A percentile compares a stretch with the other conserved stretches of the same genome.
These are phyloP conservation scores for Dactylonectria macrodidyma DNA, from an alignment of 2,329 filamentous ascomycete genomes.

Conservation along the genomic window DNA sequence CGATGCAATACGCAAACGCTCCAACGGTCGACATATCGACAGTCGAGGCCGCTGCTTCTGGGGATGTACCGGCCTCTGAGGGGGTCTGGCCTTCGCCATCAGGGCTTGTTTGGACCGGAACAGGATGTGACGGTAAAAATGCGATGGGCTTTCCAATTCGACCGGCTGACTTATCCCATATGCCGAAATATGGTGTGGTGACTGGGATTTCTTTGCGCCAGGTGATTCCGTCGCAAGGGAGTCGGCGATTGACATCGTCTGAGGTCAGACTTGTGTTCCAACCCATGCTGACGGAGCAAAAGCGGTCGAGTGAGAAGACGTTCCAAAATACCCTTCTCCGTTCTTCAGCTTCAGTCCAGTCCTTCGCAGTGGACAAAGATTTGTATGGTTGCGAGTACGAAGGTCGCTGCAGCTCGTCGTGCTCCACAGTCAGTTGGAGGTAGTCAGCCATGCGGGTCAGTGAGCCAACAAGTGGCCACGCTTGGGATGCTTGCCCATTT, in stretches of 20 bases:
- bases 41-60: constrained; percentile 12
- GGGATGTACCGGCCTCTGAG: constrained; percentile 31
- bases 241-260: constrained; percentile 53
- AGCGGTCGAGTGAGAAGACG: constrained; percentile 55
- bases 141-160: constrained; percentile 53
- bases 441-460: constrained; percentile 48
- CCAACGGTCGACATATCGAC: constrained; percentile 57
- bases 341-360: constrained; percentile 50
- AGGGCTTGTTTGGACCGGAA: constrained; percentile 8
- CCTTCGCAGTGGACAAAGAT: constrained; percentile 47
- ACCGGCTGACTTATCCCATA: constrained; percentile 55
- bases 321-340: constrained; percentile 56
- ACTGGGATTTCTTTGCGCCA: constrained; percentile 56
- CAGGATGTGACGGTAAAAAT: constrained; percentile 46
- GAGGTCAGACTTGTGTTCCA: constrained; percentile 56
- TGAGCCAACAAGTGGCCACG: constrained; percentile 39
- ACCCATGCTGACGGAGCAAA: constrained; percentile 51
- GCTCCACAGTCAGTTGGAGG: constrained; percentile 47
- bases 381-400: constrained; percentile 45
- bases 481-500: constrained; percentile 29
- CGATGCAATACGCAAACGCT: constrained; percentile 60
- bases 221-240: constrained; percentile 55
- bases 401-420: constrained; percentile 47
- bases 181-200: constrained; percentile 57
- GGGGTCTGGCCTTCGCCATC: constrained; percentile 27